phyloP scores from a whole-genome alignment of 805 yeast species.

The Candida fluviatilis region DNA sequence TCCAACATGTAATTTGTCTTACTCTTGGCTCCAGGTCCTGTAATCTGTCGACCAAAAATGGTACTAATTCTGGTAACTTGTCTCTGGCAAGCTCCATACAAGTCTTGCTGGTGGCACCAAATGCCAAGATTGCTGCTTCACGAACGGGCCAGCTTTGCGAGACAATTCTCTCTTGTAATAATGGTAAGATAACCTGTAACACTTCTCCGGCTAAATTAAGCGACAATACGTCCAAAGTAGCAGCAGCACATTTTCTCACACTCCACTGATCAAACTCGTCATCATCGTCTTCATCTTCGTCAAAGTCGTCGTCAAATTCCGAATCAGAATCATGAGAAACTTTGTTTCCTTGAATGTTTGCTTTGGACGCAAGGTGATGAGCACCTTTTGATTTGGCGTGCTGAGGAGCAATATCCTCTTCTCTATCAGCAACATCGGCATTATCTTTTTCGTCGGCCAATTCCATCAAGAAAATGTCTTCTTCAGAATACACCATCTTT shows the following conservation, averaged over 20 bases:
- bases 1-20: slow-evolving; percentile 94
- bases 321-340: slow-evolving; percentile 21
- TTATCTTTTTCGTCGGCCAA: slow-evolving; percentile 70
- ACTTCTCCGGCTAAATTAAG: slow-evolving; percentile 64
- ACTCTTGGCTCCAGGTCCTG: slow-evolving; percentile 77
- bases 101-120: slow-evolving; percentile 93
- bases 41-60: slow-evolving; percentile 77
- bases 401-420: slow-evolving; percentile 83
- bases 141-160: slow-evolving; percentile 81
- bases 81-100: slow-evolving; percentile 67
- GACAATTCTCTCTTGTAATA: slow-evolving; percentile 64
- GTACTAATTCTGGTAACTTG: slow-evolving; percentile 76
- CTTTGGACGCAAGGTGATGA: slow-evolving; percentile 22
- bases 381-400: slow-evolving; percentile 59
- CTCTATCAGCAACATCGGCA: slow-evolving; percentile 72
- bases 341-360: slow-evolving; percentile 9
- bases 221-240: slow-evolving; percentile 82
- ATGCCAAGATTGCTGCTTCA: slow-evolving; percentile 89
- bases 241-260: slow-evolving; percentile 89
- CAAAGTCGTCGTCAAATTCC: slow-evolving; percentile 60
- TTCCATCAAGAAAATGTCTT: slow-evolving; percentile 64
- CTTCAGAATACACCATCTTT: slow-evolving; percentile 86
- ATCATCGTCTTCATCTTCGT: slow-evolving; percentile 69
- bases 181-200: slow-evolving; percentile 64
- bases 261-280: slow-evolving; percentile 79